Evolutionary conservation across 495 filamentous ascomycete genomes (phyloP).

Genomic region (Parathielavia appendiculata): DNA sequence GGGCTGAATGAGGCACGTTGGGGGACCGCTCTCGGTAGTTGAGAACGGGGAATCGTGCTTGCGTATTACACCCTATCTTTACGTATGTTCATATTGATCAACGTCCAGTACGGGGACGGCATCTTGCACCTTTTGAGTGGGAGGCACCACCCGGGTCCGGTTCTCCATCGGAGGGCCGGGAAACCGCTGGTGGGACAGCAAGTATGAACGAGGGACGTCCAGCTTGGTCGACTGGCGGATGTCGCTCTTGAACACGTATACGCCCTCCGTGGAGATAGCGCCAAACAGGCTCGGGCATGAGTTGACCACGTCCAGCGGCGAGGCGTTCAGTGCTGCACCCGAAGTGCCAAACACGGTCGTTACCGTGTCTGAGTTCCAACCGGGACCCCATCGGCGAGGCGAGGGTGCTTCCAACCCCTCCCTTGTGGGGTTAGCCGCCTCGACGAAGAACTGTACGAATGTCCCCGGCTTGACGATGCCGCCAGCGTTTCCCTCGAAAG

Average conservation of each 20-base stretch:
- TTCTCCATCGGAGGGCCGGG: no score
- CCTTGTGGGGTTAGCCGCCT: conserved; percentile 18
- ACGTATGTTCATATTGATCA: no score
- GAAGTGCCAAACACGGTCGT: conserved; percentile 11
- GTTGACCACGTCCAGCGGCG: background rate
- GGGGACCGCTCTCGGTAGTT: no score
- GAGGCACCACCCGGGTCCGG: no score
- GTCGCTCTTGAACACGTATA: conserved; percentile 30
- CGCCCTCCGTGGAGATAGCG: conserved; percentile 35
- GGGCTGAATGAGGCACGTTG: no score
- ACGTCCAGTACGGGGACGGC: background rate
- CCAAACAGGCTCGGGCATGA: conserved; percentile 33
- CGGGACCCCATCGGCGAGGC: background rate
- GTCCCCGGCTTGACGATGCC: conserved; percentile 41
- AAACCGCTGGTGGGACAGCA: conserved; percentile 7
- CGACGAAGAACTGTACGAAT: conserved; percentile 47
- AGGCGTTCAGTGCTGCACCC: background rate
- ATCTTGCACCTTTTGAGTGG: background rate
- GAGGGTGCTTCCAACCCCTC: no score
- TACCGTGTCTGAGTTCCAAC: background rate
- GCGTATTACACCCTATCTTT: no score
- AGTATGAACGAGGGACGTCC: conserved; percentile 34
- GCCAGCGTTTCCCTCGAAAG: conserved; percentile 25
- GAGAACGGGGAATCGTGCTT: no score
- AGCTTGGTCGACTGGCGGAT: conserved; percentile 32